These are phyloP conservation scores for Aspergillus viridinutans DNA, from an alignment of 2,329 filamentous ascomycete genomes.

Conservation along the genomic window DNA sequence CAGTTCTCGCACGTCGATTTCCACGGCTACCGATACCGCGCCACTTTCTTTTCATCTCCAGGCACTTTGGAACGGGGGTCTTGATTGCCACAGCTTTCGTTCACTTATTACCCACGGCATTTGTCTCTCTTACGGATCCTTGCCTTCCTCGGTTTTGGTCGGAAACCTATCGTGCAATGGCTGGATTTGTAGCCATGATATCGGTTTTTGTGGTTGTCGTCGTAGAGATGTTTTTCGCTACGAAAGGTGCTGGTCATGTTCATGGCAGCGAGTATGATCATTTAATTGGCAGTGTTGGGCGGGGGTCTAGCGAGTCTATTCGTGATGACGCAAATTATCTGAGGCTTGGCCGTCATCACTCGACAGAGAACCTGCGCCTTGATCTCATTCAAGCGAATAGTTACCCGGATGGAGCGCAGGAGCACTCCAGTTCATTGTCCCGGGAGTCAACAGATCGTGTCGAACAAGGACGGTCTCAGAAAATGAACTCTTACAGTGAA, in stretches of 20 bases:
- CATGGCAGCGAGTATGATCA: conserved; percentile 53
- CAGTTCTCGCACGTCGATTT: conserved; percentile 56
- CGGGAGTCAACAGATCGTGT: conserved; percentile 15
- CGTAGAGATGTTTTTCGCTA: conserved; percentile 85
- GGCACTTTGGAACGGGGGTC: conserved; percentile 57
- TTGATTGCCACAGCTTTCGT: conserved; percentile 56
- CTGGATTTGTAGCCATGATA: conserved; percentile 76
- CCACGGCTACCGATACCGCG: conserved; percentile 57
- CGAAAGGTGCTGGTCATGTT: conserved; percentile 58
- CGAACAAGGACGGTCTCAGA: conserved; percentile 13
- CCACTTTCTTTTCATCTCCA: conserved; percentile 55
- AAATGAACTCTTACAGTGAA: conserved; percentile 44
- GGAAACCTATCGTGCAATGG: conserved; percentile 70
- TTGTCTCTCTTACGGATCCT: conserved; percentile 56
- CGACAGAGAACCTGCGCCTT: conserved; percentile 19
- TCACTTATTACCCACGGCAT: conserved; percentile 60
- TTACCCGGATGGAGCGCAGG: conserved; percentile 4
- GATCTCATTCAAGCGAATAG: conserved; percentile 4
- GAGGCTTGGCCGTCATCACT: conserved; percentile 16
- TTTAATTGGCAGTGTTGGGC: conserved; percentile 29
- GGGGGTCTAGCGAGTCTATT: conserved; percentile 16
- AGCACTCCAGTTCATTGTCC: conserved; percentile 9
- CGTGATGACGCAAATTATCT: conserved; percentile 20
- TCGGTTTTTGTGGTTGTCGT: conserved; percentile 77
- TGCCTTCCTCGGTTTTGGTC: conserved; percentile 76